A percentile compares a stretch with the other conserved stretches of the same genome.
These are phyloP conservation scores for Epithele typhae DNA, from an alignment of 768 basidiomycete species.

Conservation along the genomic window DNA sequence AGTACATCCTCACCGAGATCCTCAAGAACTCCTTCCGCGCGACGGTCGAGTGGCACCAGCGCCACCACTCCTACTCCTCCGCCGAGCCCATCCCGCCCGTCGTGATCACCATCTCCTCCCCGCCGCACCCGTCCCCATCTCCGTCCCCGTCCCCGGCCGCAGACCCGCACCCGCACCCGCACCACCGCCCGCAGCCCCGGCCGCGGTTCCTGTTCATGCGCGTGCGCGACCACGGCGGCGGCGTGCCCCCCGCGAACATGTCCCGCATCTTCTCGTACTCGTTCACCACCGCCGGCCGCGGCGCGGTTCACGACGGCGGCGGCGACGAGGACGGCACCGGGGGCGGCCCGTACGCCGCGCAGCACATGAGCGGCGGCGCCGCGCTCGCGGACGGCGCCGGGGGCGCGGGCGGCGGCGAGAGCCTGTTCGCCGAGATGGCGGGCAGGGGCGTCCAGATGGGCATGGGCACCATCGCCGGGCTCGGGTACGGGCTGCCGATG, in stretches of 20 bases:
- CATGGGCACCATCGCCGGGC: constrained; percentile 84
- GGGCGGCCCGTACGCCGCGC: constrained; percentile 75
- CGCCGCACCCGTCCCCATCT: constrained; percentile 36
- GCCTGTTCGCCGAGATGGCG: constrained; percentile 75
- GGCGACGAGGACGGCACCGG: constrained; percentile 37
- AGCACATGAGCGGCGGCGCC: constrained; percentile 70
- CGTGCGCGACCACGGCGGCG: constrained; percentile 84
- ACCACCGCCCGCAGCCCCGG: constrained; percentile 21
- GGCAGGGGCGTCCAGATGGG: constrained; percentile 74
- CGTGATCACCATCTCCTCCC: constrained; percentile 64
- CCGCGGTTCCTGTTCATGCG: constrained; percentile 65
- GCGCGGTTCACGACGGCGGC: constrained; percentile 23
- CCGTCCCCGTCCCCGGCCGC: constrained; percentile 55
- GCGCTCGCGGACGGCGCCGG: constrained; percentile 35
- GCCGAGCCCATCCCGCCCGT: constrained; percentile 53
- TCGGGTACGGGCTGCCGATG: constrained; percentile 87
- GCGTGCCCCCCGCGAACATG: constrained; percentile 71
- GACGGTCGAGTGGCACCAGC: constrained; percentile 71
- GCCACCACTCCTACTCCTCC: constrained; percentile 20
- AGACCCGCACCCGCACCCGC: constrained; percentile 21
- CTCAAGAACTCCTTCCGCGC: constrained; percentile 91
- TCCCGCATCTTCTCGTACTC: constrained; percentile 85
- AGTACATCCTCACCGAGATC: constrained; percentile 88
- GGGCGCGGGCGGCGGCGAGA: constrained; percentile 35
- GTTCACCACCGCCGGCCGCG: constrained; percentile 77